Conservation (phyloP, 768 basidiomycete species). For the Amanita subjunquillea region DNA sequence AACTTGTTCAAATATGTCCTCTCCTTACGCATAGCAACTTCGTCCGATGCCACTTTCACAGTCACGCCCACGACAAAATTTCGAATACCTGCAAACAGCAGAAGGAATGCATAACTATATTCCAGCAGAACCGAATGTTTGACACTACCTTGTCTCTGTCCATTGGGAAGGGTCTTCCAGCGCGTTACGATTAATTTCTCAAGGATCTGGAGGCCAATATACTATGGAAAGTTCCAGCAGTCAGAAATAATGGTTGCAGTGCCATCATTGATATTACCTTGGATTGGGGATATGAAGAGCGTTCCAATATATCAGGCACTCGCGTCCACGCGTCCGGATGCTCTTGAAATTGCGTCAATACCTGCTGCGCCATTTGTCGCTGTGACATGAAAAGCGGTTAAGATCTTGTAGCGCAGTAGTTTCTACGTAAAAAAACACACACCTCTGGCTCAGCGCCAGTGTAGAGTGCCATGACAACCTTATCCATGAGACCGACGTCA, state of each 20-base stretch:
- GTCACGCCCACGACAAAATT: slow-evolving; percentile 94
- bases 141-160: slow-evolving; percentile 74
- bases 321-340: slow-evolving; percentile 95
- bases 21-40: slow-evolving; percentile 78
- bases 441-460: slow-evolving; percentile 81
- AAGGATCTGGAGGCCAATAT: slow-evolving; percentile 92
- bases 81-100: slow-evolving; percentile 58
- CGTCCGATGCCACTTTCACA: slow-evolving; percentile 90
- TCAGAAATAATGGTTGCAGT: slow-evolving; percentile 6
- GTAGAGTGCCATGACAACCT: slow-evolving; percentile 88
- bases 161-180: slow-evolving; percentile 94
- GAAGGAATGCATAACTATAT: neutral
- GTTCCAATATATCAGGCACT: slow-evolving; percentile 89
- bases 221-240: slow-evolving; percentile 36
- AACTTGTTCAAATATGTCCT: slow-evolving; percentile 95
- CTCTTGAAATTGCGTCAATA: slow-evolving; percentile 94
- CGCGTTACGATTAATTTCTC: slow-evolving; percentile 91
- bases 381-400: slow-evolving; percentile 22
- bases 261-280: slow-evolving; percentile 40
- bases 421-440: slow-evolving; percentile 11
- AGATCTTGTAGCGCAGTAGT: slow-evolving; percentile 15
- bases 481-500: slow-evolving; percentile 88
- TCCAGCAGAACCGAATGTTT: neutral
- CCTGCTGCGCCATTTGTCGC: slow-evolving; percentile 93
- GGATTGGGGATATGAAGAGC: slow-evolving; percentile 73